Percentiles rank a stretch among this genome's conserved stretches.
Conservation (phyloP, 768 basidiomycete genomes). For the Neoboletus magnificus region DNA sequence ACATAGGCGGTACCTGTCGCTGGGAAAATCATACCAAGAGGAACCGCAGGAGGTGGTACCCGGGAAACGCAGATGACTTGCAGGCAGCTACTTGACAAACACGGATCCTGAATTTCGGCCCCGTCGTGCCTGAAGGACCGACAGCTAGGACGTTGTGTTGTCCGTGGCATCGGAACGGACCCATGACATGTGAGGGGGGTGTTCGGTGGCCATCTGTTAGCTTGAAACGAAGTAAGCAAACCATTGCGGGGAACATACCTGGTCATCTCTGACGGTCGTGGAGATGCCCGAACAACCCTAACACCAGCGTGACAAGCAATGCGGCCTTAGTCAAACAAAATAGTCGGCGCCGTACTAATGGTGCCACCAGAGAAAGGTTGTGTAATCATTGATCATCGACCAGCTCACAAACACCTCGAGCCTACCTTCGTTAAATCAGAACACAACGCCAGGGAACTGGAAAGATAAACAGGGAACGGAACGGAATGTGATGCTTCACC, state of each 20-base stretch:
- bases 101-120: background rate
- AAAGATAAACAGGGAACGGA: background rate
- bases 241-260: background rate
- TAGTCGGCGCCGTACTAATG: background rate
- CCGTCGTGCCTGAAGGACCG: slow-evolving; percentile 2
- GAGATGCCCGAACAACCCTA: background rate
- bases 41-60: background rate
- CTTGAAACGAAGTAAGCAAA: background rate
- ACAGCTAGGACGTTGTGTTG: slow-evolving; percentile 2
- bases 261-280: background rate
- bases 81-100: background rate
- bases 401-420: background rate
- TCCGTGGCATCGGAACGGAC: background rate
- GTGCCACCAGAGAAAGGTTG: background rate
- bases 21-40: slow-evolving; percentile 1
- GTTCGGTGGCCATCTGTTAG: background rate
- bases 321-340: background rate
- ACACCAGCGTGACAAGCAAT: background rate
- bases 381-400: background rate
- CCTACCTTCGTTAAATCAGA: background rate
- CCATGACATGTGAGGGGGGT: background rate
- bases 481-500: background rate
- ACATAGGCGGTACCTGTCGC: background rate
- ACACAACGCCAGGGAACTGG: background rate
- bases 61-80: background rate